Evolutionary conservation across 2,329 filamentous ascomycete genomes (phyloP).

Genomic region (Trichoderma afroharzianum): DNA sequence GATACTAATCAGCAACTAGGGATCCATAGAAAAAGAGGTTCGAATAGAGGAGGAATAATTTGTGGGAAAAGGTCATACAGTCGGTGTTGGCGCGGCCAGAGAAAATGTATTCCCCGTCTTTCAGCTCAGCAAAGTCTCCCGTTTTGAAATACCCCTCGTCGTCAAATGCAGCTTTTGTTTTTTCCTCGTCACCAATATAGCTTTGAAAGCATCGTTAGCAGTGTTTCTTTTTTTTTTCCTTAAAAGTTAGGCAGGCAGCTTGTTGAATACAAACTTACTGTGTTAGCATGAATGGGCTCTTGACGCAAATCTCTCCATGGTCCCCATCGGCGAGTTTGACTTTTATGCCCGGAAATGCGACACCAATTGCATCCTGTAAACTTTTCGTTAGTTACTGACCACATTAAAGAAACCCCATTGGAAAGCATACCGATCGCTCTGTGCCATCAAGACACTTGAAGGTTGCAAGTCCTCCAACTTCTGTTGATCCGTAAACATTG

Average conservation of each 20-base stretch:
- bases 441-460: constrained; percentile 1
- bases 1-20: not conserved
- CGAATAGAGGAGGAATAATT: not conserved
- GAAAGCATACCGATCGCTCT: constrained; percentile 1
- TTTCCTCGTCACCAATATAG: constrained; percentile 53
- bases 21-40: not conserved
- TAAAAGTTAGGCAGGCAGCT: not conserved
- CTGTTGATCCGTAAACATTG: constrained; percentile 20
- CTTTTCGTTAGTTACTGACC: not conserved
- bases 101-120: constrained; percentile 23
- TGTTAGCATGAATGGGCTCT: constrained; percentile 20
- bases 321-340: constrained; percentile 20
- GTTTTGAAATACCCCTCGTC: constrained; percentile 89
- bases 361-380: constrained; percentile 15
- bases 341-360: constrained; percentile 7
- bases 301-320: constrained; percentile 22
- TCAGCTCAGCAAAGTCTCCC: constrained; percentile 77
- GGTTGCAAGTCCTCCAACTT: constrained; percentile 12
- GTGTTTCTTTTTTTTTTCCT: not conserved
- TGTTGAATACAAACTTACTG: constrained; percentile 16
- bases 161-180: constrained; percentile 74
- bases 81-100: constrained; percentile 22
- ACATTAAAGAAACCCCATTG: not conserved
- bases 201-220: constrained; percentile 1
- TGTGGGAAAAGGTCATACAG: constrained; percentile 17